Evolutionary conservation across 75 land plant genomes (phyloP), one percentile per base, ranked within the genome.

Genomic region (Adiantum capillusveneris): DNA sequence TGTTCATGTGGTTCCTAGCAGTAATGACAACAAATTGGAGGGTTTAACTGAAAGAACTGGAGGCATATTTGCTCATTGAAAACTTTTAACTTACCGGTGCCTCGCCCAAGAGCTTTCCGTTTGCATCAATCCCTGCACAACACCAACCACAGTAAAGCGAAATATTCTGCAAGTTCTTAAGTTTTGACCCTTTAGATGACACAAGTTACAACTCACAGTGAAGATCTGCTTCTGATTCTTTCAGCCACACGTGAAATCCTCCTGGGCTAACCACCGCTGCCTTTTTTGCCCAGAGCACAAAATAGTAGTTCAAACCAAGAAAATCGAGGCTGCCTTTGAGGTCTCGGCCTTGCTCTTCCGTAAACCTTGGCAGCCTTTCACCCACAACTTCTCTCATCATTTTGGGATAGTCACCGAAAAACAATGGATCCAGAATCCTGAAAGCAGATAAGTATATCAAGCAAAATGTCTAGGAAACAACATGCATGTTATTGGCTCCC

Each of bases 371-470:
- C 58, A 88, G 94, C 9, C 57, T 53, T 25, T 72, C 77, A 44
- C 89, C 88, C 14, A 85, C 42, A 26, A 30, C 68, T 62, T 88
- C 72, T 14, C 72, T 75, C 94, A 88, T 88, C n/a, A 27, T 36
- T 57, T 71, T 61, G 22, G 94, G 94, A 57, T 88, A 88, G 42
- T 85, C 86, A 29, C 94, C 94, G 77, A 49, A 82, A 64, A 39
- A 80, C 43, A 88, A 57, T 28, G 94, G 94, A 75, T 88, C 86
- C 66, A 88, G 55, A 67, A 54, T 82, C 94, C 94, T 88, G 21
- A 7, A 30, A 46, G 17, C 18, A 46, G 14, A 46, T n/a, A n/a
- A n/a, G n/a, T n/a, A n/a, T n/a, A n/a, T n/a, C n/a, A n/a, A n/a
- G n/a, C n/a, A n/a, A n/a, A 41, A 41, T 41, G 9, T 41, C 14